Evolutionary conservation across 2,329 filamentous ascomycete genomes (phyloP), one percentile per base, ranked within the genome.

Genomic region (Trichoderma atrobrunneum): DNA sequence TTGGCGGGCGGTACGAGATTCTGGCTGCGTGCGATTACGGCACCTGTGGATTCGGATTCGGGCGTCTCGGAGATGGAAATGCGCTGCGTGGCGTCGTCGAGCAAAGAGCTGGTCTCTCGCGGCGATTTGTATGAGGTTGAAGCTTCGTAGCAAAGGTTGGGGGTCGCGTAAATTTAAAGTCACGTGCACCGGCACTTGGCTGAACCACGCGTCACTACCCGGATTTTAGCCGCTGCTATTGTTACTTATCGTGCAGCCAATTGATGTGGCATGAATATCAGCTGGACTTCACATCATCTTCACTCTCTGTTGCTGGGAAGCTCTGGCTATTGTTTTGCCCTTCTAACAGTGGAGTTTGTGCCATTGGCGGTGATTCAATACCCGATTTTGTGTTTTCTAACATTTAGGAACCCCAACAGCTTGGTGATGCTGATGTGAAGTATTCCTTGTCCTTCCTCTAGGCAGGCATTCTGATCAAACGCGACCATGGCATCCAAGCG

Each of bases 401-500:
- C 28, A 26, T 36, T 59, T 36, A 70, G 57, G 57, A 30, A 51
- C 16, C 39, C 28, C 6, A n/a, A 30, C 21, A 14, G 39, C 39
- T 69, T 51, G 26, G 24, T 32, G 28, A 54, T 63, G 54, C 64
- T 39, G 30, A 65, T 72, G 67, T 72, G 61, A 72, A 36, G 26
- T 61, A 26, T n/a, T 62, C 28, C 14, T 59, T n/a, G 56, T n/a
- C 56, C 39, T 43, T 39, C 56, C 39, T 70, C 30, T 24, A 68
- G 61, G 51, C 61, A 65, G 69, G 56, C 36, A 62, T 62, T 48
- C 32, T 66, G 48, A 56, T 36, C 34, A 48, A 73, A 63, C 75
- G 73, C 76, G 74, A 84, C 62, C 72, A 98, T 98, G 95, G 92
- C 95, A n/a, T 90, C 94, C 70, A 98, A 98, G 84, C 90, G 95